Base-by-base conservation (phyloP, 495 filamentous ascomycete species). In the Evernia prunastri region DNA sequence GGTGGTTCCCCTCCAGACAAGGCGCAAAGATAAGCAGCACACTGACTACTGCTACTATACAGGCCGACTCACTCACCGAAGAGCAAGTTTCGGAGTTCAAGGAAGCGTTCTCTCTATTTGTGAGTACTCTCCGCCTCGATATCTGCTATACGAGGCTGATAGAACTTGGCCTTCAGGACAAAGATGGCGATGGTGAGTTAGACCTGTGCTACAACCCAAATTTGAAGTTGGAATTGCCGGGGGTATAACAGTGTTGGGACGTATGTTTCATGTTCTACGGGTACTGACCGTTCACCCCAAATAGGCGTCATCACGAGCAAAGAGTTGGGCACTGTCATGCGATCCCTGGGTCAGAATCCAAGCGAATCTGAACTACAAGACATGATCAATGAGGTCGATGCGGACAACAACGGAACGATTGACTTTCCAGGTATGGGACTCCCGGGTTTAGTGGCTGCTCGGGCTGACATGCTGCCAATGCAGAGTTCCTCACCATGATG, bases 21-120 rank as follows among this genome's bases (percentile, higher is more conserved):
- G 61, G 37, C 29, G 49, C 56, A 8, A 40, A 63, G 61, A 58
- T 63, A 57, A 63, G 61, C 29, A 31, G 53, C 25, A 58, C 29
- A 7, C 56, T 63, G 61, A 63, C 56, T 61, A 58, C 68, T 67
- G 63, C 61, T 63, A 67, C 59, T 56, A 13, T 64, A 71, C 73
- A 94, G 90, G 90, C 90, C 75, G 90, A 95, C 75, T 88, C 90
- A 74, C 86, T 98, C 68, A 97, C 94, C 71, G 94, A 97, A 83
- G 94, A 98, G 79, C 94, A 98, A 84, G 93, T 98, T 71, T 96
- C 93, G 75, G 94, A 98, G 82, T 98, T 97, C 81, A 98, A 97
- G 88, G 95, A 98, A 82, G 94, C 94, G 56, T 98, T 98, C 82
- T 98, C 94, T 76, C 88, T 98, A 43, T 98, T 98, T 78, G 94